Conservation (phyloP, 2,329 filamentous ascomycete genomes). For the Colletotrichum limetticola region DNA sequence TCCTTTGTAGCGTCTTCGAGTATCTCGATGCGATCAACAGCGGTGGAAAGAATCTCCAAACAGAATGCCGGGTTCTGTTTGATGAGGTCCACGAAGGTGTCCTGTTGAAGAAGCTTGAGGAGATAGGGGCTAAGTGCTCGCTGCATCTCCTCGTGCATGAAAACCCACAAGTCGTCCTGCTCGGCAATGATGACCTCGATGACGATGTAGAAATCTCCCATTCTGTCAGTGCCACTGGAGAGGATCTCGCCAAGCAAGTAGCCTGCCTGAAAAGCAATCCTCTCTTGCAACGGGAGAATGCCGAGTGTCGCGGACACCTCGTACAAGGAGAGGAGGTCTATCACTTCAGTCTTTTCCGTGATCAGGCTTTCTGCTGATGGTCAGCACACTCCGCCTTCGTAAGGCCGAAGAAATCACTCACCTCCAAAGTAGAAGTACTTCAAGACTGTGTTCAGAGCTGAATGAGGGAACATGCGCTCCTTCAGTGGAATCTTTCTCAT, state of each 20-base stretch:
- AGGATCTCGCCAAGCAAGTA: conserved; percentile 3
- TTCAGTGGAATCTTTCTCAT: conserved; percentile 5
- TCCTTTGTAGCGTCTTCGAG: background rate
- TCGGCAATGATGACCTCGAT: conserved; percentile 3
- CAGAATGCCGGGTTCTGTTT: background rate
- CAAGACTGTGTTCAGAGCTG: background rate
- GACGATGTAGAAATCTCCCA: conserved; percentile 17
- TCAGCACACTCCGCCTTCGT: too few relatives aligned
- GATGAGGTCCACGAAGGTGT: background rate
- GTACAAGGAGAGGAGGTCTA: conserved; percentile 13
- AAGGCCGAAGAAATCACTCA: background rate
- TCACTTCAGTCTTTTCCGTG: background rate
- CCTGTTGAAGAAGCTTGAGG: conserved; percentile 8
- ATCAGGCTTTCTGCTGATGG: background rate
- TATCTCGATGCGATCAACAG: background rate
- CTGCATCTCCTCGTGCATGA: conserved; percentile 3
- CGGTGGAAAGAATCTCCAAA: background rate
- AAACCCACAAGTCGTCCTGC: background rate
- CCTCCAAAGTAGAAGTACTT: conserved; percentile 17
- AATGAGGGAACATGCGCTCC: background rate
- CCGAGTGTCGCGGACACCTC: background rate
- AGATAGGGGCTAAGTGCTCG: conserved; percentile 12
- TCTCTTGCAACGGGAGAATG: background rate
- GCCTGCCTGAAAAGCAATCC: background rate
- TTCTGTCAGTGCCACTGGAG: background rate